A percentile compares a stretch with the other conserved stretches of the same genome.
Conservation (phyloP, 2,329 filamentous ascomycete genomes). For the Venturia pyrina region DNA sequence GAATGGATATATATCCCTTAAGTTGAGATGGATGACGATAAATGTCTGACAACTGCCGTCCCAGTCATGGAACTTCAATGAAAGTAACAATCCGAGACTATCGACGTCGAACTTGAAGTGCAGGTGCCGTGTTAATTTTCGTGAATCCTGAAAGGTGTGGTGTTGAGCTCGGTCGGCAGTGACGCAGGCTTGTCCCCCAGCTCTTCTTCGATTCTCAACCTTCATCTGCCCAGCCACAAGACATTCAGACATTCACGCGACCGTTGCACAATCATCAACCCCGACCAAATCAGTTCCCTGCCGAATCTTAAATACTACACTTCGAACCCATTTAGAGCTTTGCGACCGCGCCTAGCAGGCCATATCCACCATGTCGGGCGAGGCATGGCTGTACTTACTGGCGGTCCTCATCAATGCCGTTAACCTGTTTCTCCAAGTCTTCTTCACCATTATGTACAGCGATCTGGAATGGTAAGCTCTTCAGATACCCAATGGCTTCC, state of each 20-base stretch:
- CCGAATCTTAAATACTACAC: neutral
- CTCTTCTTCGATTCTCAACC: neutral
- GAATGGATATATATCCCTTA: neutral
- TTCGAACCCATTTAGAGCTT: too few species aligned
- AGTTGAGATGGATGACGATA: neutral
- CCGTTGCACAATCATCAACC: neutral
- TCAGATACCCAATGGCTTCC: neutral
- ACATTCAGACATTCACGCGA: constrained; percentile 1
- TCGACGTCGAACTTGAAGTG: neutral
- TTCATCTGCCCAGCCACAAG: neutral
- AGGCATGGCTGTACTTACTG: constrained; percentile 96
- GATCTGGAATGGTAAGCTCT: constrained; percentile 88
- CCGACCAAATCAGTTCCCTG: neutral
- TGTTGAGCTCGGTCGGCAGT: neutral
- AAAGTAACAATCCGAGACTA: neutral
- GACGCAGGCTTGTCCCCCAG: neutral
- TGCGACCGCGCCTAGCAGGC: neutral
- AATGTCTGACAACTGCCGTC: neutral
- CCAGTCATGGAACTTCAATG: neutral
- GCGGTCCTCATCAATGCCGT: constrained; percentile 99
- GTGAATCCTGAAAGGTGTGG: neutral
- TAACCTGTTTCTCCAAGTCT: constrained; percentile 98
- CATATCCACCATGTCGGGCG: constrained; percentile 69
- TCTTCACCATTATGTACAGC: constrained; percentile 99
- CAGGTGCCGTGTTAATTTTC: neutral